Base-by-base conservation (phyloP, 805 yeast genomes). In the Saturnispora serradocipensis region DNA sequence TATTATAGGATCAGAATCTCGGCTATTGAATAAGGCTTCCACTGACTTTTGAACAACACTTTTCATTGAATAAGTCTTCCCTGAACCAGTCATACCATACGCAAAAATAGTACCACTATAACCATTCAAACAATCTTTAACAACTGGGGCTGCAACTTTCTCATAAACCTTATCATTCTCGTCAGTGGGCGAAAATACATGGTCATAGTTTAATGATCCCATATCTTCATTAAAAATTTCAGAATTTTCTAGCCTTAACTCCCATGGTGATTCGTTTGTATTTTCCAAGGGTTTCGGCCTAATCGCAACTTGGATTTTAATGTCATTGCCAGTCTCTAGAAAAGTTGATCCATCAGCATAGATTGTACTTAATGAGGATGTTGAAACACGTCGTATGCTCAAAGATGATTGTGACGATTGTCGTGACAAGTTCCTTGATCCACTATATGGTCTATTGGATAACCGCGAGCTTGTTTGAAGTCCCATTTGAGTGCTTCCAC, bases 41-140 rank as follows among this genome's bases (percentile, higher is more conserved):
- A 83, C 82, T 5, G 91, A 82, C 38, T 81, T 69, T 39, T 84
- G 81, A 43, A 89, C 84, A 46, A 88, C 73, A 4, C 96, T 96
- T 0, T 83, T 81, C 95, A 88, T 88, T 2, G 95, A 79, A 62
- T 78, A 82, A 0, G 97, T 88, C 66, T 88, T 88, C 10, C 97
- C 97, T 1, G 95, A 84, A 0, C 96, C 96, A 0, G 97, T 88
- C 88, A 86, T 86, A 35, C 97, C 97, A 61, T 88, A 88, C 0
- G 98, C 97, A 65, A 91, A 88, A 0, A 90, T 80, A 0, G 97
- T 89, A 15, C 90, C 90, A 61, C 88, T 88, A 65, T 70, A 90
- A 0, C 96, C 97, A 15, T 81, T 82, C 59, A 75, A 74, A 55
- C 78, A 80, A 63, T 74, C 78, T 56, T 62, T 70, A 38, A 75